Base-by-base conservation (phyloP, 805 yeast species). In the Kazachstania taianensis region DNA sequence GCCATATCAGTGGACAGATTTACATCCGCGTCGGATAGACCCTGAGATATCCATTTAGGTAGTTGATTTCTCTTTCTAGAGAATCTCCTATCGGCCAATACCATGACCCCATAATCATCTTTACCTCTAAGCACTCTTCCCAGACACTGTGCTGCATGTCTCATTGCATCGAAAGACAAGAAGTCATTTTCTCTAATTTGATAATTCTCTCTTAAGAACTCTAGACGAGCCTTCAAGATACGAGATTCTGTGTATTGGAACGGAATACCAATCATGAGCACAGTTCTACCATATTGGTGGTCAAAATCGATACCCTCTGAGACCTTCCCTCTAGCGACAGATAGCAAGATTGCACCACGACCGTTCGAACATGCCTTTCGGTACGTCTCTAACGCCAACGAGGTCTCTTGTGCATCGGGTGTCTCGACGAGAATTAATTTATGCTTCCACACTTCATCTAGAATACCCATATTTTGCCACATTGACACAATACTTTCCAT, bases 221-320 rank as follows among this genome's bases (percentile, higher is more conserved):
- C 98, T 30, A 92, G 65, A 35, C 99, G 72, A 1, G 99, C 98
- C 49, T 92, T 92, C 50, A 92, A 66, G 44, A 92, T 92, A 52
- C 97, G 76, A 4, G 96, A 87, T 55, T 92, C 98, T 0, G 99
- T 92, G 59, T 92, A 92, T 68, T 92, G 99, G 70, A 92, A 92
- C 0, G 99, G 99, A 45, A 92, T 94, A 45, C 99, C 99, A 60
- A 92, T 89, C 96, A 92, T 89, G 41, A 92, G 67, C 42, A 92
- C 99, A 0, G 97, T 85, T 52, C 99, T 74, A 10, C 98, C 99
- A 57, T 82, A 92, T 45, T 92, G 98, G 57, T 92, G 96, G 55
- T 92, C 97, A 64, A 92, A 92, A 85, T 92, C 99, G 48, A 92
- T 92, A 42, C 99, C 99, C 61, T 92, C 99, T 1, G 94, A 82